These are phyloP conservation scores for Lactifluus echinatus DNA, from an alignment of 768 basidiomycete genomes.

Conservation along the genomic window DNA sequence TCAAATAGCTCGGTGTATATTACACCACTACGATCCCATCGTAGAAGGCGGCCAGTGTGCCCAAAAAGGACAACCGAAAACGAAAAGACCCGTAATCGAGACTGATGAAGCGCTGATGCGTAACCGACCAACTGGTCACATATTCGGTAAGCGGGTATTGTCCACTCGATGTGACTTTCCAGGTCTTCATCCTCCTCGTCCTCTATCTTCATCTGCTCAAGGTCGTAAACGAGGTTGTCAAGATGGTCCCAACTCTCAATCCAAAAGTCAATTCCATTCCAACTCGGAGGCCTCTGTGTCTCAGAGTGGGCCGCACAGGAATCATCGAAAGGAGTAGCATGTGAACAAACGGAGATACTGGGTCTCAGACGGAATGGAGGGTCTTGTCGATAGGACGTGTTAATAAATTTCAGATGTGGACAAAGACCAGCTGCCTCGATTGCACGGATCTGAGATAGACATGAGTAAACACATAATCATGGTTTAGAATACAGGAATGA, in stretches of 20 bases:
- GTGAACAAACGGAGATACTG: background rate
- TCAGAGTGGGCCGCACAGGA: background rate
- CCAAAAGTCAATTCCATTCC: constrained; percentile 2
- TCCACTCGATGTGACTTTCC: background rate
- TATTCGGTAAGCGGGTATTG: background rate
- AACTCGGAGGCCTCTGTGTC: background rate
- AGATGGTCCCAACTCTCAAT: background rate
- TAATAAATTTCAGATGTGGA: background rate
- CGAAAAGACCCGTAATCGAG: constrained; percentile 1
- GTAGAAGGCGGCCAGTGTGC: background rate
- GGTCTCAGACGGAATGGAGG: background rate
- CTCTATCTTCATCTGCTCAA: background rate
- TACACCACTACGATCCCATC: constrained; percentile 5
- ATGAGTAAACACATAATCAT: background rate
- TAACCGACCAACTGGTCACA: background rate
- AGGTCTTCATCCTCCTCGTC: background rate
- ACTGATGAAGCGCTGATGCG: background rate
- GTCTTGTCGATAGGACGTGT: background rate
- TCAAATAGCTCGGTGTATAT: constrained; percentile 7
- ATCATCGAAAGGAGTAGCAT: background rate
- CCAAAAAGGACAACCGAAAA: background rate
- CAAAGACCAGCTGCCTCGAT: background rate
- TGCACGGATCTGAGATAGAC: background rate
- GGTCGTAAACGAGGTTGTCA: background rate
- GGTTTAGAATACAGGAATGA: background rate